A percentile compares a stretch with the other conserved stretches of the same genome.
Conservation (phyloP, 2,329 filamentous ascomycete genomes). For the Claviceps pusilla region DNA sequence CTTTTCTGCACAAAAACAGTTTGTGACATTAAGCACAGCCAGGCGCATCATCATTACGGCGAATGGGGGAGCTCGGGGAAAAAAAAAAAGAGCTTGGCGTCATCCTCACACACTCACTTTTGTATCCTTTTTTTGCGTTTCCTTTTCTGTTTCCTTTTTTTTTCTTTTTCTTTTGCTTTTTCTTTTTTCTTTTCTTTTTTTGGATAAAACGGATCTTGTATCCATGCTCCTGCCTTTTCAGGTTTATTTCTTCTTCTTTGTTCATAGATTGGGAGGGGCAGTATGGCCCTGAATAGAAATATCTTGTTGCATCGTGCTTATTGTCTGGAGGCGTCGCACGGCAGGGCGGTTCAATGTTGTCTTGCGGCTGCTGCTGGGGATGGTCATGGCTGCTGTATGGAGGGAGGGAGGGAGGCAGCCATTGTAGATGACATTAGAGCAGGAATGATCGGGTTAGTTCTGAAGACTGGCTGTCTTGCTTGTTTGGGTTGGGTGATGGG, state of each 20-base stretch:
- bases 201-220: not conserved
- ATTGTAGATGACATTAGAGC: too few relatives aligned
- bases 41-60: not conserved
- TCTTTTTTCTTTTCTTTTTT: not conserved
- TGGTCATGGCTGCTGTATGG: too few relatives aligned
- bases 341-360: too few relatives aligned
- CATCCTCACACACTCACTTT: not conserved
- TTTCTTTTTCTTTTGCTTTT: not conserved
- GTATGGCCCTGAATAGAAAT: not conserved
- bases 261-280: not conserved
- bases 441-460: too few relatives aligned
- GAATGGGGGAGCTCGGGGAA: not conserved
- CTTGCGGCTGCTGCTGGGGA: too few relatives aligned
- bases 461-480: too few relatives aligned
- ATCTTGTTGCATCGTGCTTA: not conserved
- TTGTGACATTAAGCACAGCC: not conserved
- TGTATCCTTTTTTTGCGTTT: not conserved
- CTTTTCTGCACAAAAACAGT: not conserved
- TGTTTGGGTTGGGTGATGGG: too few relatives aligned
- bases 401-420: too few relatives aligned
- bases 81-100: not conserved
- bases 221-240: not conserved
- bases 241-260: not conserved
- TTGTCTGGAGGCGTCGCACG: too few relatives aligned
- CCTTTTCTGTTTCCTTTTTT: not conserved